Evolutionary conservation across 1,284 basidiomycete species (phyloP).

Genomic region (Ceratobasidium sp.): DNA sequence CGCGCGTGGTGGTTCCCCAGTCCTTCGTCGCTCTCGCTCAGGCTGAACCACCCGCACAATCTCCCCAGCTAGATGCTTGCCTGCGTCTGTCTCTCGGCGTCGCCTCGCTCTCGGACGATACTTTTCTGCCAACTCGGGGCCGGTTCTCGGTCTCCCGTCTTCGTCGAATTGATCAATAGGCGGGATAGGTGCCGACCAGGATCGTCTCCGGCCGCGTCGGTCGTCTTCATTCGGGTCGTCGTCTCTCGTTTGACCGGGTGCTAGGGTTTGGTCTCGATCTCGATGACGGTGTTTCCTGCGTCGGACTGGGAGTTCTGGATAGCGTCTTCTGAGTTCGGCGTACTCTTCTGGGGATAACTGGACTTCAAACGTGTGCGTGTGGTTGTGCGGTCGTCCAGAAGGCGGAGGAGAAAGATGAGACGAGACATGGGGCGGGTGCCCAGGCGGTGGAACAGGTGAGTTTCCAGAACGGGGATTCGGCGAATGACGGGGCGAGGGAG

Average conservation of each 20-base stretch:
- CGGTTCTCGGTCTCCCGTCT: conserved; percentile 1
- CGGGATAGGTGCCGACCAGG: not conserved
- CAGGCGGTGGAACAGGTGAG: not conserved
- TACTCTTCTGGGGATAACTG: not conserved
- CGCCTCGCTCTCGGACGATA: conserved; percentile 10
- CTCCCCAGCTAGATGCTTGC: not conserved
- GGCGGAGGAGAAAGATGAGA: not conserved
- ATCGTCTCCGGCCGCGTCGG: not conserved
- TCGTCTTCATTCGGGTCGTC: not conserved
- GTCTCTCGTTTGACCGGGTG: not conserved
- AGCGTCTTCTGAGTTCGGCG: not conserved
- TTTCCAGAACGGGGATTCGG: too few relatives aligned
- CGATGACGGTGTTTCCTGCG: not conserved
- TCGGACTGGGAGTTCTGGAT: conserved; percentile 10
- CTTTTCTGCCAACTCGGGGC: conserved; percentile 12
- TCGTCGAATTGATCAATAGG: not conserved
- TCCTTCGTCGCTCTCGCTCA: not conserved
- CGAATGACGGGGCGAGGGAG: not conserved
- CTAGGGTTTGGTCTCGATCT: not conserved
- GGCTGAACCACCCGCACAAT: not conserved
- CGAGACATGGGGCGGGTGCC: not conserved
- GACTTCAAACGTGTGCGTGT: conserved; percentile 25
- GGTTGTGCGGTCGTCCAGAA: not conserved
- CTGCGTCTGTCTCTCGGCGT: not conserved
- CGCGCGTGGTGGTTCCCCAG: not conserved